phyloP scores from a whole-genome alignment of 768 basidiomycete genomes.

The Crassisporium funariophilum region DNA sequence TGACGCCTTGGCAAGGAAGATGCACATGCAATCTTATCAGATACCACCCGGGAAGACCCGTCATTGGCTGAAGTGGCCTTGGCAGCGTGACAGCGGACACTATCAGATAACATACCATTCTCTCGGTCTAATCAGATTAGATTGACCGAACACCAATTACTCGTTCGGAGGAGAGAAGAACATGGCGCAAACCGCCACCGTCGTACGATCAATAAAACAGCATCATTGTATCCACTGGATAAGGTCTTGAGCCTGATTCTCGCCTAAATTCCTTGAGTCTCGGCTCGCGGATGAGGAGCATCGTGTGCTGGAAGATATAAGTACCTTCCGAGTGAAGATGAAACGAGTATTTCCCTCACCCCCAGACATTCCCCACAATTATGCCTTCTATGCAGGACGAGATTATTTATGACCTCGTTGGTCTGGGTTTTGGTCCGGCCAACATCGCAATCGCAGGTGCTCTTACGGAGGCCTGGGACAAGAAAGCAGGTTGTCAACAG shows the following conservation, averaged over 20 bases:
- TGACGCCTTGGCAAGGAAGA: slow-evolving; percentile 15
- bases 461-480: slow-evolving; percentile 44
- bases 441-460: slow-evolving; percentile 54
- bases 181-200: too few species aligned
- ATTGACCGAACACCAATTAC: too few species aligned
- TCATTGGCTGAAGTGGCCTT: slow-evolving; percentile 21
- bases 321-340: too few species aligned
- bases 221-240: too few species aligned
- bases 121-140: slow-evolving; percentile 30
- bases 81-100: slow-evolving; percentile 22
- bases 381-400: slow-evolving; percentile 17
- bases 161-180: too few species aligned
- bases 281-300: too few species aligned
- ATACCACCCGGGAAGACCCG: slow-evolving; percentile 29
- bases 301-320: neutral
- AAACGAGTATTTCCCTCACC: slow-evolving; percentile 4
- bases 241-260: too few species aligned
- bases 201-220: too few species aligned
- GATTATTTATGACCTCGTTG: slow-evolving; percentile 45
- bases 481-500: slow-evolving; percentile 9
- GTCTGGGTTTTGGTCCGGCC: slow-evolving; percentile 55
- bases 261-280: too few species aligned
- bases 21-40: slow-evolving; percentile 34
- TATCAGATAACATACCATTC: slow-evolving; percentile 31
- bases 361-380: slow-evolving; percentile 13